Percentiles rank a stretch among this genome's conserved stretches.
Conservation (phyloP, 164 flowering plant genomes). For the Stephania japonica region DNA sequence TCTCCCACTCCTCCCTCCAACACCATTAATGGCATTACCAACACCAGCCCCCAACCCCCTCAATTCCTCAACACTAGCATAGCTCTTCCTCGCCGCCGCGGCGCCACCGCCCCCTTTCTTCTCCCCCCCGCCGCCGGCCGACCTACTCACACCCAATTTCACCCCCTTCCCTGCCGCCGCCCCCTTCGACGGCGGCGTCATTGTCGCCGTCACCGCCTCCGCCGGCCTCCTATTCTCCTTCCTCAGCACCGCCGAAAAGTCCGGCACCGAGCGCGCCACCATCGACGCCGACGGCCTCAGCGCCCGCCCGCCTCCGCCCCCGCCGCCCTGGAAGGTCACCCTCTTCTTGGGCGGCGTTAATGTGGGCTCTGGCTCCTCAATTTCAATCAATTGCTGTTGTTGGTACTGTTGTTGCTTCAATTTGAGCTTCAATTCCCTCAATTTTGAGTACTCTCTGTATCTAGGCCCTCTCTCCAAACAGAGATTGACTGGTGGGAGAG, state of each 20-base stretch:
- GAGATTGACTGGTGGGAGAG: conserved; percentile 8
- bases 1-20: conserved; percentile 18
- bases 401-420: conserved; percentile 8
- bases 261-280: conserved; percentile 75
- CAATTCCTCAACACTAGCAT: conserved; percentile 54
- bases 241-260: conserved; percentile 51
- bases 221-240: conserved; percentile 73
- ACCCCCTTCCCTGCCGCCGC: conserved; percentile 14
- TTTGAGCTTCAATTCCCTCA: conserved; percentile 52
- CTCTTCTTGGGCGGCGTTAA: conserved; percentile 44
- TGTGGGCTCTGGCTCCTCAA: conserved; percentile 9
- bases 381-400: background rate
- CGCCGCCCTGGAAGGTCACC: conserved; percentile 34
- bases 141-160: conserved; percentile 49
- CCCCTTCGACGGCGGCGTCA: conserved; percentile 41
- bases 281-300: conserved; percentile 14
- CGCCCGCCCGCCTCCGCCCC: background rate
- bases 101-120: conserved; percentile 22
- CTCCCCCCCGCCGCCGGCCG: conserved; percentile 55
- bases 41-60: conserved; percentile 45
- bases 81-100: conserved; percentile 52
- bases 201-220: conserved; percentile 19
- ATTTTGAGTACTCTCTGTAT: conserved; percentile 52
- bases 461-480: conserved; percentile 36
- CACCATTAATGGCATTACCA: conserved; percentile 41